Base-by-base conservation (phyloP, 495 filamentous ascomycete genomes). In the Aspergillus incahuasiensis region DNA sequence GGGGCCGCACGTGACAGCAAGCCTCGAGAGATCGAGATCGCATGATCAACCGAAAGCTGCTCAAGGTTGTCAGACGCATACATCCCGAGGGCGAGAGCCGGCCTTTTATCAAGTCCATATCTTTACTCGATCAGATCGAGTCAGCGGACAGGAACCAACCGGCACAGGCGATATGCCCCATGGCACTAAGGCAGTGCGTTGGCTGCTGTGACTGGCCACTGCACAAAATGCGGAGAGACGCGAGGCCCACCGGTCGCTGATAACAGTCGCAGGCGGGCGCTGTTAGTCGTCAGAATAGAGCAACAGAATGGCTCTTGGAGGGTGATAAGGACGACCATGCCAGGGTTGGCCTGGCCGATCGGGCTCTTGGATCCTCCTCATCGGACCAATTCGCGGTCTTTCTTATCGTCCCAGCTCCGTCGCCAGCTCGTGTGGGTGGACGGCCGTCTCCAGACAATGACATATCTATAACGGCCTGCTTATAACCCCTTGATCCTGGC, bases 71-170 rank as follows among this genome's bases (percentile, higher is more conserved):
- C 38, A 40, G 38, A 18, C 13, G 38, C n/a, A 16, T 3, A 4
- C 19, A 44, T 35, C n/a, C 38, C n/a, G 38, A 40, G 5, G 15
- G 18, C 13, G 5, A 40, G 38, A 40, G 15, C 38, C 43, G 13
- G 22, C 12, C 15, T 28, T 46, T 6, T 39, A 47, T 40, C 52
- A 19, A 22, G 18, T 34, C 18, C 9, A 43, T 43, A 59, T 58
- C 45, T 55, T 74, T 72, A 74, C 71, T 74, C 68, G 71, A 74
- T 74, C 58, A 28, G 60, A 74, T 74, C 69, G 71, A 72, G 71
- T 74, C 69, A 74, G 52, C 61, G 43, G 19, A 32, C 13, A 18
- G 20, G 39, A n/a, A 50, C 39, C 48, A 60, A 24, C 38, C 60
- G 48, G 50, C 54, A 52, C 68, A 41, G 6, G 6, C 41, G 40